phyloP scores from a whole-genome alignment of 176 grass and related monocot genomes.

The Triticum aestivum region DNA sequence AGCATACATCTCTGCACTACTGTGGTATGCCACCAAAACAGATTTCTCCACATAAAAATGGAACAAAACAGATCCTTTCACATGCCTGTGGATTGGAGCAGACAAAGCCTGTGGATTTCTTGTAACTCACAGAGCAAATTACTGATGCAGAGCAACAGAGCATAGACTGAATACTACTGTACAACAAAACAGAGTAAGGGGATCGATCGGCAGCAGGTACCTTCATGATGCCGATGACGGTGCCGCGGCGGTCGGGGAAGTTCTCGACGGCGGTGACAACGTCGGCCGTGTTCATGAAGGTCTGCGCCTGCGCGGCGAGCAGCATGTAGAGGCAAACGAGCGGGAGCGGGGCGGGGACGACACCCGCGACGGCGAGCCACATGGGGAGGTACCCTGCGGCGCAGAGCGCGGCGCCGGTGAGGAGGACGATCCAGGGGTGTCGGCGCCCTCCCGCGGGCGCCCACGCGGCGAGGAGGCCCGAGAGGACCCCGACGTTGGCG shows the following conservation, averaged over 20 bases:
- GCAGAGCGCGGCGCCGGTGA: conserved; percentile 57
- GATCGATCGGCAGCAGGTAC: conserved; percentile 4
- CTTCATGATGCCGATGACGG: conserved; percentile 98
- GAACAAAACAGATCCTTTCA: background rate
- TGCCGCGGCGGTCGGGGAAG: conserved; percentile 74
- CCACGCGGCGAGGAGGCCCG: conserved; percentile 69
- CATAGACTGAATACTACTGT: background rate
- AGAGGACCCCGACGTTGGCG: conserved; percentile 83
- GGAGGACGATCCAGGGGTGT: conserved; percentile 55
- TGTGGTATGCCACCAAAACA: background rate
- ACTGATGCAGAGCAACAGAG: background rate
- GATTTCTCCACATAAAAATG: background rate
- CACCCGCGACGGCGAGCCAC: conserved; percentile 68
- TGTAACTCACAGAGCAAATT: too few relatives aligned
- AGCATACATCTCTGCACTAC: background rate
- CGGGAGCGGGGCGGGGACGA: conserved; percentile 41
- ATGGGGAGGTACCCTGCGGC: conserved; percentile 71
- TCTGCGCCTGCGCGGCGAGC: conserved; percentile 83
- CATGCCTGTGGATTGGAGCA: background rate
- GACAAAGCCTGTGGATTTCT: too few relatives aligned
- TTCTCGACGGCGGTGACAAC: conserved; percentile 89
- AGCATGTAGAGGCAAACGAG: conserved; percentile 80
- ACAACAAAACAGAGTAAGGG: background rate
- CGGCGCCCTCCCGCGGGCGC: conserved; percentile 8
- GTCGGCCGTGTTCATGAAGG: conserved; percentile 81